phyloP scores from a whole-genome alignment of 805 yeast genomes.

The Spathaspora hagerdaliae region DNA sequence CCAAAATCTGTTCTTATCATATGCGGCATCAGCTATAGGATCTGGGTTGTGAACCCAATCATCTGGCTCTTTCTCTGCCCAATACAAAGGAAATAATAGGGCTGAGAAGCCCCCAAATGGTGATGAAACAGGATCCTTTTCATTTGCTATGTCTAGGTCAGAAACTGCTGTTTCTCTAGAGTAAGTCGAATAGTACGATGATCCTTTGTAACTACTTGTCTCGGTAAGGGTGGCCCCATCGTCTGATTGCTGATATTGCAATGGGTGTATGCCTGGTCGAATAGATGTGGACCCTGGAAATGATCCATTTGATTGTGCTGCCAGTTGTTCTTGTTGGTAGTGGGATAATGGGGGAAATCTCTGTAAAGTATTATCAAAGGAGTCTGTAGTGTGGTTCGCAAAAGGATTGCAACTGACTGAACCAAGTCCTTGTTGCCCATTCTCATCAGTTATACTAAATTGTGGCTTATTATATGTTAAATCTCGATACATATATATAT shows the following conservation, averaged over 20 bases:
- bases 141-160: background rate
- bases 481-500: slow-evolving; percentile 7
- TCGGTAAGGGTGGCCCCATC: background rate
- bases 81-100: slow-evolving; percentile 77
- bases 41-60: slow-evolving; percentile 96
- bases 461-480: slow-evolving; percentile 20
- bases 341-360: background rate
- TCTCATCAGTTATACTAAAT: background rate
- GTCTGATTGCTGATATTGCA: background rate
- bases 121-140: slow-evolving; percentile 47
- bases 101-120: slow-evolving; percentile 99
- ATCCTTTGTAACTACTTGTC: background rate
- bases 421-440: background rate
- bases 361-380: background rate
- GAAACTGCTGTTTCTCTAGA: background rate
- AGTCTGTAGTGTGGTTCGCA: background rate
- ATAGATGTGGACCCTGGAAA: background rate
- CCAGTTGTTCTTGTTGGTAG: too few species aligned
- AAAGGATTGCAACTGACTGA: background rate
- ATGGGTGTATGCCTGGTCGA: background rate
- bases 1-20: slow-evolving; percentile 65
- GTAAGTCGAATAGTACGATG: background rate
- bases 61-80: slow-evolving; percentile 93
- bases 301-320: background rate
- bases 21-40: slow-evolving; percentile 85